A percentile compares a stretch with the other conserved stretches of the same genome.
Evolutionary conservation across 441 rosid species (phyloP).

Genomic region (Melastoma candidum): DNA sequence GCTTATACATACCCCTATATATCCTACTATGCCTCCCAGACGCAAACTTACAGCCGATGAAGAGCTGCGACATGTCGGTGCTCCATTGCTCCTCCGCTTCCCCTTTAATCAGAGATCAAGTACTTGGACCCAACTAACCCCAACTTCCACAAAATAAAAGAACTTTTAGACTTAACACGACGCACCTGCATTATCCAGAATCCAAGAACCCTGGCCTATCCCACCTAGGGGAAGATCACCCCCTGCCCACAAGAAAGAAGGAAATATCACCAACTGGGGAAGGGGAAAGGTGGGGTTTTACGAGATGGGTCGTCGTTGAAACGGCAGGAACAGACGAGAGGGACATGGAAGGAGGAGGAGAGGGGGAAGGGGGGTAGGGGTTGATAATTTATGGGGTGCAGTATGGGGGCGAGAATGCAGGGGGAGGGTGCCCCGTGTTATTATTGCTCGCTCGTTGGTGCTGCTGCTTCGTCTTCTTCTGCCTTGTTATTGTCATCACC

Average conservation of each 20-base stretch:
- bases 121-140: slow-evolving; percentile 29
- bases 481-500: too few species aligned
- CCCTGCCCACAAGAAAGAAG: too few species aligned
- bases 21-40: slow-evolving; percentile 73
- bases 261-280: background rate
- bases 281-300: background rate
- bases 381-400: slow-evolving; percentile 6
- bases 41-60: slow-evolving; percentile 64
- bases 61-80: slow-evolving; percentile 68
- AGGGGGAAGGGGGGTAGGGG: background rate
- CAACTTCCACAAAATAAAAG: too few species aligned
- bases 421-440: too few species aligned
- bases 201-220: too few species aligned
- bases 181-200: too few species aligned
- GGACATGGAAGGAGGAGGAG: slow-evolving; percentile 5
- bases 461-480: too few species aligned
- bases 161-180: too few species aligned
- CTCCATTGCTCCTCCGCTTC: slow-evolving; percentile 68
- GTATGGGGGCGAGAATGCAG: slow-evolving; percentile 9
- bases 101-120: slow-evolving; percentile 61
- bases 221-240: too few species aligned
- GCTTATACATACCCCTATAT: slow-evolving; percentile 63
- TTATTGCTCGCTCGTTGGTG: too few species aligned
- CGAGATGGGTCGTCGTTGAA: slow-evolving; percentile 5
- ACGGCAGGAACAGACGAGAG: slow-evolving; percentile 1